These are phyloP conservation scores for Polygonum aviculare DNA, from an alignment of 148 eudicot species.

Conservation along the genomic window DNA sequence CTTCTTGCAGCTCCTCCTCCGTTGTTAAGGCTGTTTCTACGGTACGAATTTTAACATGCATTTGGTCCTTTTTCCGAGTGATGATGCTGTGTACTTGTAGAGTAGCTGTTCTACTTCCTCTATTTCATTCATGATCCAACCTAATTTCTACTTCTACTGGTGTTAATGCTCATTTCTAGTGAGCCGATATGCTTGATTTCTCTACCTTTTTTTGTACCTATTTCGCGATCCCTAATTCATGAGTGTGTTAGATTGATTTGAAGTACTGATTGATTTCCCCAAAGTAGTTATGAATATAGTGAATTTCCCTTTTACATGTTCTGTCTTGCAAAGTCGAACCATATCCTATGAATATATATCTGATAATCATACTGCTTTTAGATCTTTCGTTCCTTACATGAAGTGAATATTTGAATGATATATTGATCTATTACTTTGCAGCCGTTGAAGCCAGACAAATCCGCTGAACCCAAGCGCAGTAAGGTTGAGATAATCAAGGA, in stretches of 20 bases:
- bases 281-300: background rate
- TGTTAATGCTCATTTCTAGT: background rate
- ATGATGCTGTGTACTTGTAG: background rate
- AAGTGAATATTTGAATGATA: background rate
- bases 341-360: background rate
- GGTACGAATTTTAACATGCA: constrained; percentile 26
- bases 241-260: background rate
- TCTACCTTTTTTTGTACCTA: background rate
- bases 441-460: constrained; percentile 76
- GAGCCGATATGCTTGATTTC: background rate
- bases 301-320: background rate
- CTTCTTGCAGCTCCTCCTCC: constrained; percentile 4
- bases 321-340: background rate
- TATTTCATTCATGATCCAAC: background rate
- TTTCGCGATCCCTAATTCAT: background rate
- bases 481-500: constrained; percentile 95
- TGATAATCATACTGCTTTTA: background rate
- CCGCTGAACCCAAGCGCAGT: constrained; percentile 75
- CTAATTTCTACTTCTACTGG: background rate
- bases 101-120: background rate
- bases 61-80: background rate
- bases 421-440: constrained; percentile 26
- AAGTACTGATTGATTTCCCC: background rate
- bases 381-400: background rate
- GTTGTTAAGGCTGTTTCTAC: constrained; percentile 59